These are phyloP conservation scores for Clarireedia monteithiana DNA, from an alignment of 2,329 filamentous ascomycete species.

Conservation along the genomic window DNA sequence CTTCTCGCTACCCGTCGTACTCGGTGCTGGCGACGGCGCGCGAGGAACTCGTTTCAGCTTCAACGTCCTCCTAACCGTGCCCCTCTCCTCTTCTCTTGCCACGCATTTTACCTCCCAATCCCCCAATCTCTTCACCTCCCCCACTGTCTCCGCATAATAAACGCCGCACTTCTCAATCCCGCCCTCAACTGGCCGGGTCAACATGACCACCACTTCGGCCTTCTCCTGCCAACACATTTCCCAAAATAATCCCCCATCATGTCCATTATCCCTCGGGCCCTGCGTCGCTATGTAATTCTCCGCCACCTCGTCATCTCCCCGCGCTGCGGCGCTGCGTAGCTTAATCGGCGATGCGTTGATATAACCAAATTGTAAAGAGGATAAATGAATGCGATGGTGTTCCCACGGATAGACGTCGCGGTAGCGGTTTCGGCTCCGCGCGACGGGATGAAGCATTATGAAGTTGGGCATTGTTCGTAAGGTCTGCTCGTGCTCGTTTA, in stretches of 20 bases:
- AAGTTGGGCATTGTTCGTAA: conserved; percentile 1
- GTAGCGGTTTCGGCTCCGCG: conserved; percentile 64
- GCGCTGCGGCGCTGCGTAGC: conserved; percentile 18
- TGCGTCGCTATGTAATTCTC: conserved; percentile 16
- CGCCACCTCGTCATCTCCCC: conserved; percentile 24
- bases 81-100: neutral
- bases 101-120: conserved; percentile 11
- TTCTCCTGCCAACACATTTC: conserved; percentile 12
- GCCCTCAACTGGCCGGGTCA: conserved; percentile 11
- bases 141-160: conserved; percentile 11
- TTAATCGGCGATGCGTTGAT: conserved; percentile 67
- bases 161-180: conserved; percentile 15
- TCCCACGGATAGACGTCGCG: conserved; percentile 81
- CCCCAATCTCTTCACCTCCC: conserved; percentile 9
- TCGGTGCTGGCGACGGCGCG: neutral
- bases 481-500: conserved; percentile 8
- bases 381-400: conserved; percentile 74
- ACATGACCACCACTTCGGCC: conserved; percentile 13
- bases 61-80: conserved; percentile 11
- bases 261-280: conserved; percentile 7
- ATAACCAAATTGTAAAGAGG: conserved; percentile 64
- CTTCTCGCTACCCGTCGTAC: neutral
- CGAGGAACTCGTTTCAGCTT: neutral
- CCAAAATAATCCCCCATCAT: conserved; percentile 6
- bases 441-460: conserved; percentile 5